Base-by-base conservation (phyloP, 2,329 filamentous ascomycete species). In the Thelonectria discophora region DNA sequence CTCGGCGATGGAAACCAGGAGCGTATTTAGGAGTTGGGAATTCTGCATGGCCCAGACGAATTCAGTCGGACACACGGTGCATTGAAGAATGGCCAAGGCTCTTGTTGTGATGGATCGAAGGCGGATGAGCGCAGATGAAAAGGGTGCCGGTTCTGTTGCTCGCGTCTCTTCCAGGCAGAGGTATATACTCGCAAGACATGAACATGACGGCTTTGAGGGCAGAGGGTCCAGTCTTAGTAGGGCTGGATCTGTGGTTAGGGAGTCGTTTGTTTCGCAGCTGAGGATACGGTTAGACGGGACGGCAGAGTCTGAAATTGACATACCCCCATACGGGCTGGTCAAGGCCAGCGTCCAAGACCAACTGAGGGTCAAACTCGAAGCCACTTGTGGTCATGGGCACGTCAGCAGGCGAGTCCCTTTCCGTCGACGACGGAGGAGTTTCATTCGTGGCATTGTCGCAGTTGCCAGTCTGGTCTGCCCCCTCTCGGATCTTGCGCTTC, bases 41-140 rank as follows among this genome's bases (percentile, higher is more conserved):
- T 72, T 72, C 34, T 72, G 69, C 69, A 72, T 72, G 1, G 69
- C 69, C 69, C 69, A 72, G 9, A 71, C 54, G 7, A 72, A 72
- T 21, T 67, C 57, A 0, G 65, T 69, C 0, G 69, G 69, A 18
- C 69, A 72, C 1, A 71, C 60, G 18, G 54, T 49, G 5, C 69
- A 72, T 13, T 68, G 60, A 10, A 72, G 65, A 2, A 72, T 56
- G 1, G 55, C 17, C 2, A 55, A 47, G 13, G 69, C 63, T 2
- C 61, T 66, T 1, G 40, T 30, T 1, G 63, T 71, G 8, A 71
- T 55, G 12, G 66, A 56, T 3, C 68, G 58, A 24, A 72, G 54
- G 10, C 58, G 58, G 2, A 56, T 59, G 7, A 72, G 39, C 1
- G 66, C 62, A 15, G 65, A 48, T 5, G 65, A 60, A 7, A 72